phyloP scores from a whole-genome alignment of 2,329 filamentous ascomycete species.

The Mycosphaerelloides madeirae region DNA sequence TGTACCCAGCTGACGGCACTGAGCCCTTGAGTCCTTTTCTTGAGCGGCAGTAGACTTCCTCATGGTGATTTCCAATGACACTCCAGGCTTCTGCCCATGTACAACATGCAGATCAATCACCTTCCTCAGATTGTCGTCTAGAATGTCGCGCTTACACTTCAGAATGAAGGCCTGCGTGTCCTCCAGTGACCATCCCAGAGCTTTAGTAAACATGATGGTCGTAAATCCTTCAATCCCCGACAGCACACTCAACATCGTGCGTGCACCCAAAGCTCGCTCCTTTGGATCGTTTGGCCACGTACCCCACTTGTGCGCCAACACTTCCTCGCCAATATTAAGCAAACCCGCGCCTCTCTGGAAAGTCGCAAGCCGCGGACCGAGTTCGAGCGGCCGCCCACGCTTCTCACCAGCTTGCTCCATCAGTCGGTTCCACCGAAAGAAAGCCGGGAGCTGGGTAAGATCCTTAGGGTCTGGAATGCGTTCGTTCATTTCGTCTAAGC shows the following conservation, averaged over 20 bases:
- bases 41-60: too few species aligned
- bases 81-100: slow-evolving; percentile 13
- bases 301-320: slow-evolving; percentile 17
- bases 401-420: slow-evolving; percentile 18
- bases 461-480: slow-evolving; percentile 12
- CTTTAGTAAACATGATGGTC: slow-evolving; percentile 26
- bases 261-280: slow-evolving; percentile 18
- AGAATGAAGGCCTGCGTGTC: slow-evolving; percentile 21
- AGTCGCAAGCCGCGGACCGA: slow-evolving; percentile 14
- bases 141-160: slow-evolving; percentile 15
- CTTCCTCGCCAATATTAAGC: slow-evolving; percentile 6
- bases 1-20: background rate
- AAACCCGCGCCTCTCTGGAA: slow-evolving; percentile 15
- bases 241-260: slow-evolving; percentile 25
- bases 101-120: slow-evolving; percentile 20
- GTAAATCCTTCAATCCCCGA: slow-evolving; percentile 29
- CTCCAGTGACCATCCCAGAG: slow-evolving; percentile 23
- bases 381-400: slow-evolving; percentile 16
- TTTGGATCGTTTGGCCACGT: slow-evolving; percentile 17
- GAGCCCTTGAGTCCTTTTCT: too few species aligned
- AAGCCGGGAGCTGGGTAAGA: slow-evolving; percentile 9
- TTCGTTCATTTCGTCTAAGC: slow-evolving; percentile 11
- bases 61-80: background rate
- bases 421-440: slow-evolving; percentile 16
- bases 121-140: slow-evolving; percentile 15